phyloP scores from a whole-genome alignment of 2,329 filamentous ascomycete genomes.

The Ploettnerulaceae sp. region DNA sequence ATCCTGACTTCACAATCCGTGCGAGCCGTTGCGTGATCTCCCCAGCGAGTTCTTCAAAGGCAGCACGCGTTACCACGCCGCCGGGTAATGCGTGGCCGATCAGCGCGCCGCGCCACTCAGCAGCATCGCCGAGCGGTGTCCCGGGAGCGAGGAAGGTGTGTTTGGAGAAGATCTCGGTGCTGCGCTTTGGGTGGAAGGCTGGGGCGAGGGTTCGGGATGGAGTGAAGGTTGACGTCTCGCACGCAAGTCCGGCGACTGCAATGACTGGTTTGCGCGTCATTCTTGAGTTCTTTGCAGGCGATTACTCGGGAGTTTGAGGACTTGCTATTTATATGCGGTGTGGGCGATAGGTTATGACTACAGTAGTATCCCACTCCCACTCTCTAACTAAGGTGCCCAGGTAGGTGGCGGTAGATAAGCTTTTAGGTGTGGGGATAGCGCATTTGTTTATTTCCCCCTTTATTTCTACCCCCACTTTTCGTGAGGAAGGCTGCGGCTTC shows the following conservation, averaged over 20 bases:
- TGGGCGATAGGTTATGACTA: too few relatives aligned
- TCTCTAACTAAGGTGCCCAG: too few relatives aligned
- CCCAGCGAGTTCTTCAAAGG: slow-evolving; percentile 41
- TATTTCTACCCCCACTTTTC: too few relatives aligned
- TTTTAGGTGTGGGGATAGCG: too few relatives aligned
- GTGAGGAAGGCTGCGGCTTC: too few relatives aligned
- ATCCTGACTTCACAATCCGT: slow-evolving; percentile 33
- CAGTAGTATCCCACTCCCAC: too few relatives aligned
- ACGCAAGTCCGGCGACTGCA: slow-evolving; percentile 48
- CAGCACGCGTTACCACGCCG: slow-evolving; percentile 42
- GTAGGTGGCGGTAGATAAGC: too few relatives aligned
- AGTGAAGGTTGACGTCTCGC: slow-evolving; percentile 50
- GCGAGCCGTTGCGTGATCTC: slow-evolving; percentile 40
- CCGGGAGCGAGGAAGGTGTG: slow-evolving; percentile 43
- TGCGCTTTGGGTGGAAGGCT: slow-evolving; percentile 46
- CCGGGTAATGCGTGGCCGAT: slow-evolving; percentile 49
- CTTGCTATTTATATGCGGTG: too few relatives aligned
- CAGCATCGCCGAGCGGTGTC: slow-evolving; percentile 39
- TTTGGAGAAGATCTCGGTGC: slow-evolving; percentile 39
- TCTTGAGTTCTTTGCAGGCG: too few relatives aligned
- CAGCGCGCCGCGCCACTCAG: slow-evolving; percentile 46
- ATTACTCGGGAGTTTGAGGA: too few relatives aligned
- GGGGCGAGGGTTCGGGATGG: slow-evolving; percentile 44
- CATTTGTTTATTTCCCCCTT: too few relatives aligned
- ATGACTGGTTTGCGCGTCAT: slow-evolving; percentile 39